Conservation (phyloP, 768 basidiomycete genomes). For the Auriscalpium orientale region DNA sequence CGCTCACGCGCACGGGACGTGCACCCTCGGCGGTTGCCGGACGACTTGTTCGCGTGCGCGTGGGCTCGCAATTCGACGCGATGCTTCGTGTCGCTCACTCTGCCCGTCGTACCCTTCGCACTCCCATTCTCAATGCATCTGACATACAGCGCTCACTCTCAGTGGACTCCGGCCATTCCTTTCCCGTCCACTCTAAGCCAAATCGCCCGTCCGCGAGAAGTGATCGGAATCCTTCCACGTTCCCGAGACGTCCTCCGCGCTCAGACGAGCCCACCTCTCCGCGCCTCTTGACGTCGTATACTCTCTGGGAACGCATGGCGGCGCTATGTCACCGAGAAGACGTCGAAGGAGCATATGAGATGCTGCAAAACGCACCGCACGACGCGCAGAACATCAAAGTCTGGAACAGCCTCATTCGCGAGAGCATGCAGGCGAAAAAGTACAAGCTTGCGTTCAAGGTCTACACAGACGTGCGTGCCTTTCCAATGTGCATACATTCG, state of each 20-base stretch:
- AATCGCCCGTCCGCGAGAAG: too few species aligned
- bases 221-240: too few species aligned
- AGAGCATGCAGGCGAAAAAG: conserved; percentile 47
- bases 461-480: conserved; percentile 53
- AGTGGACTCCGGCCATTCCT: too few species aligned
- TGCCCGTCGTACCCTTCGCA: neutral
- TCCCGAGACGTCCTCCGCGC: too few species aligned
- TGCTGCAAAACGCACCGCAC: conserved; percentile 61
- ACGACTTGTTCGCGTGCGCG: neutral
- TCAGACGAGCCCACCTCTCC: neutral
- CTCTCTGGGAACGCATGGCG: conserved; percentile 51
- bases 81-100: neutral
- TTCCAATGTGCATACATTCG: neutral
- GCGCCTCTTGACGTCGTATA: conserved; percentile 44
- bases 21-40: neutral
- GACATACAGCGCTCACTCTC: too few species aligned
- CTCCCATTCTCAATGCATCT: too few species aligned
- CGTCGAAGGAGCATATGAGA: conserved; percentile 53
- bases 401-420: conserved; percentile 76
- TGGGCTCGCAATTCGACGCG: neutral
- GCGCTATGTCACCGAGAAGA: conserved; percentile 48
- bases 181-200: too few species aligned
- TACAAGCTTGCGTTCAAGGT: conserved; percentile 58
- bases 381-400: conserved; percentile 69
- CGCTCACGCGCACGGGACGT: too few species aligned